phyloP scores from a whole-genome alignment of 2,329 filamentous ascomycete species.

The Nothomitra cinnamomea region DNA sequence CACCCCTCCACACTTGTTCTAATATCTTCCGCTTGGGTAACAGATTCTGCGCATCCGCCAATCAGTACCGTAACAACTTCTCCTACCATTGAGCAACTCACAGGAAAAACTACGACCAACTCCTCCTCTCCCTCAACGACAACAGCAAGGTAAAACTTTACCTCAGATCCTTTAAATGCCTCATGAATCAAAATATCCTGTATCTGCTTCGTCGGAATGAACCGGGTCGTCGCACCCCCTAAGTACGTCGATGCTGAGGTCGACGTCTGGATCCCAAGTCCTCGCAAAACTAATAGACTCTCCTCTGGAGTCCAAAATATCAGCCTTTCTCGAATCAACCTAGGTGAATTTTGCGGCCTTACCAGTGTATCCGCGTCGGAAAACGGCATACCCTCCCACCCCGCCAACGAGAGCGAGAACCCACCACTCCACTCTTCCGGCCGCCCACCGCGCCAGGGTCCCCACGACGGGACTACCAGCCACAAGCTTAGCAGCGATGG shows the following conservation, averaged over 20 bases:
- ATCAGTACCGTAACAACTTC: not conserved
- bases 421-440: conserved; percentile 5
- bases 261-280: conserved; percentile 78
- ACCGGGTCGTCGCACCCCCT: conserved; percentile 42
- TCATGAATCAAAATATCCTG: conserved; percentile 91
- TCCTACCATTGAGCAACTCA: conserved; percentile 18
- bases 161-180: conserved; percentile 82
- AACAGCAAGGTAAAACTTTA: conserved; percentile 75
- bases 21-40: conserved; percentile 59
- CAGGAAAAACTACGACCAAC: conserved; percentile 87
- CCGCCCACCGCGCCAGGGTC: not conserved
- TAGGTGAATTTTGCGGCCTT: no score
- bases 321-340: no score
- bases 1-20: conserved; percentile 80
- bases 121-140: conserved; percentile 80
- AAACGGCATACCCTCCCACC: conserved; percentile 26
- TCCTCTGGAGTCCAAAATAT: conserved; percentile 40
- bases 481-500: conserved; percentile 11
- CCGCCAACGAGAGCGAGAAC: conserved; percentile 7
- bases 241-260: conserved; percentile 54
- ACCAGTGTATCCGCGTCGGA: conserved; percentile 35
- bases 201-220: conserved; percentile 83
- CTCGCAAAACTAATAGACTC: conserved; percentile 72
- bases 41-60: conserved; percentile 30
- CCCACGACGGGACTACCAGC: not conserved